Percentiles rank a stretch among this genome's conserved stretches.
These are phyloP conservation scores for Cydonia oblonga DNA, from an alignment of 331 rosid species.

Conservation along the genomic window DNA sequence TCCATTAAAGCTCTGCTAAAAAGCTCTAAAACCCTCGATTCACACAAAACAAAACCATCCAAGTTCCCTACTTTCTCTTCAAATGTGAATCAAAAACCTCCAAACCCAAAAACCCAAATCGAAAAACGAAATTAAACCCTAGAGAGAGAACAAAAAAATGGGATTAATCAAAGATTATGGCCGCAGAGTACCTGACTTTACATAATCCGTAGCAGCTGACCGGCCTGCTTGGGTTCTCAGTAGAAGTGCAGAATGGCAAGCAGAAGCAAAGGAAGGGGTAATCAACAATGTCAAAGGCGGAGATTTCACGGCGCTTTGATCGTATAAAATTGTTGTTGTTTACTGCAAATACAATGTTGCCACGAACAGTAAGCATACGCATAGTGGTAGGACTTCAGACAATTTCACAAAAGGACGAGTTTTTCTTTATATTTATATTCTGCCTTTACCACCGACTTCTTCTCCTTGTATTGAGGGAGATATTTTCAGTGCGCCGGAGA, in stretches of 20 bases:
- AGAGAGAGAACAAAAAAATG: background rate
- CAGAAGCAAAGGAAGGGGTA: no score
- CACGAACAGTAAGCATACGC: background rate
- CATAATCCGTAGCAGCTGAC: background rate
- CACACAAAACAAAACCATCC: background rate
- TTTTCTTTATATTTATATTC: background rate
- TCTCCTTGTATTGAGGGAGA: background rate
- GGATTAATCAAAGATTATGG: background rate
- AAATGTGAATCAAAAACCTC: background rate
- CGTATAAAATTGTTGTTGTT: background rate
- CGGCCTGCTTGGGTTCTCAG: background rate
- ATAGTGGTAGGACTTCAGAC: background rate
- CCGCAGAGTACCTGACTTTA: background rate
- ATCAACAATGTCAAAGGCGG: background rate
- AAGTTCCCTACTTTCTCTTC: background rate
- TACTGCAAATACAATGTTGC: background rate
- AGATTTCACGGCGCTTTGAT: background rate
- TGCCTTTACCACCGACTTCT: conserved; percentile 16
- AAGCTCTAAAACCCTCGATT: background rate
- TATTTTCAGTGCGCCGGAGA: rapidly evolving
- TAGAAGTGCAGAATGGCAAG: background rate
- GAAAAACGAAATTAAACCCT: background rate
- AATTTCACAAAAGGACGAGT: conserved; percentile 5
- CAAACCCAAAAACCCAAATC: background rate
- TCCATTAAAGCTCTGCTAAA: conserved; percentile 33